A percentile compares a stretch with the other conserved stretches of the same genome.
Conservation (phyloP, 2,329 filamentous ascomycete genomes). For the Sporothrix curviconia region DNA sequence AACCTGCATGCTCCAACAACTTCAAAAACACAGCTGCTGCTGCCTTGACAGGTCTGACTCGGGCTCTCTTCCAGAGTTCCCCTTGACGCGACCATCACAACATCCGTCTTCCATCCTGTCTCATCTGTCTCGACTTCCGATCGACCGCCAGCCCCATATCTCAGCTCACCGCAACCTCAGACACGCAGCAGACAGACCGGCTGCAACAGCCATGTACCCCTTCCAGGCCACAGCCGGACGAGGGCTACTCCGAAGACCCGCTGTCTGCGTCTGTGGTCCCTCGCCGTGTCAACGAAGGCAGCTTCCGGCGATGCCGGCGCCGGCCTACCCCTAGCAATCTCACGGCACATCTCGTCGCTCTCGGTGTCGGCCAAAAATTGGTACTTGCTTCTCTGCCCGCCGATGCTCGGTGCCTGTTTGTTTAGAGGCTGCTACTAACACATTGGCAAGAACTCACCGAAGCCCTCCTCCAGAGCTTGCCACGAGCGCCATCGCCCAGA, state of each 20-base stretch:
- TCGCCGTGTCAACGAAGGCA: constrained; percentile 25
- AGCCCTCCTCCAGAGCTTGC: constrained; percentile 67
- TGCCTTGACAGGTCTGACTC: too few relatives aligned
- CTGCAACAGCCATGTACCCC: constrained; percentile 13
- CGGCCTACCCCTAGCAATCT: constrained; percentile 38
- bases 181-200: too few relatives aligned
- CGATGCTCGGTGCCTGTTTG: background rate
- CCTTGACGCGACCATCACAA: too few relatives aligned
- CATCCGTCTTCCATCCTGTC: too few relatives aligned
- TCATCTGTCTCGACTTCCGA: too few relatives aligned
- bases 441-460: constrained; percentile 66
- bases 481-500: constrained; percentile 70
- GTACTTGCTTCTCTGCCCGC: constrained; percentile 5
- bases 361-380: constrained; percentile 25
- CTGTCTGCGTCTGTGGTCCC: constrained; percentile 34
- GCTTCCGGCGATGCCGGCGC: constrained; percentile 22
- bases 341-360: constrained; percentile 43
- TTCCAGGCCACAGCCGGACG: constrained; percentile 56
- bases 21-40: too few relatives aligned
- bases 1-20: too few relatives aligned
- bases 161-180: too few relatives aligned
- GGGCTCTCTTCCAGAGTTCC: too few relatives aligned
- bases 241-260: constrained; percentile 79
- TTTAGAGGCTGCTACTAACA: background rate
- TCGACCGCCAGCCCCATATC: too few relatives aligned